Evolutionary conservation across 1,284 basidiomycete species (phyloP).

Genomic region (Fomitopsis pinicola): DNA sequence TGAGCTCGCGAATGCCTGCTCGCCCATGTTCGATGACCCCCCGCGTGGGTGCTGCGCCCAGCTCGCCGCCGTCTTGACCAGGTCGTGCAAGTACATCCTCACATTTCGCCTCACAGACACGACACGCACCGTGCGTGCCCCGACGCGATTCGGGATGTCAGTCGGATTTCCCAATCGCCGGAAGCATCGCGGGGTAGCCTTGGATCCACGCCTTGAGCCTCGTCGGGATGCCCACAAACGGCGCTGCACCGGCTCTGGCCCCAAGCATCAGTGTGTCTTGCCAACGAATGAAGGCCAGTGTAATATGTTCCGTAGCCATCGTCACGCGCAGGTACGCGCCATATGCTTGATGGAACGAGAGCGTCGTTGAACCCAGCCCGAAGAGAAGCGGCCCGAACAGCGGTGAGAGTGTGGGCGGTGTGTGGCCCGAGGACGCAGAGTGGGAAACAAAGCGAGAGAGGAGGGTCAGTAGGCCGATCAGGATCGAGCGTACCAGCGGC

Average conservation of each 20-base stretch:
- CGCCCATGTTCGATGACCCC: slow-evolving; percentile 21
- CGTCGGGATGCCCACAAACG: slow-evolving; percentile 61
- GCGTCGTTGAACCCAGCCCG: slow-evolving; percentile 59
- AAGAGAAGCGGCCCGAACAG: slow-evolving; percentile 87
- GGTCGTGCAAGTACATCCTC: slow-evolving; percentile 76
- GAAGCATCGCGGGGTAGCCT: slow-evolving; percentile 73
- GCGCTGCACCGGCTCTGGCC: slow-evolving; percentile 27
- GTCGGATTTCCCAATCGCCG: slow-evolving; percentile 38
- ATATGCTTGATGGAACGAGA: slow-evolving; percentile 76
- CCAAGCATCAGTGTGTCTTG: slow-evolving; percentile 46
- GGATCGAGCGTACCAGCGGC: slow-evolving; percentile 51
- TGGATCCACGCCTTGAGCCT: slow-evolving; percentile 84
- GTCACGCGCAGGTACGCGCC: slow-evolving; percentile 76
- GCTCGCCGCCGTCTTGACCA: slow-evolving; percentile 66
- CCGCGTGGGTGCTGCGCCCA: slow-evolving; percentile 55
- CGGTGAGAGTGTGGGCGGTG: slow-evolving; percentile 79
- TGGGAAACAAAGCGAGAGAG: slow-evolving; percentile 79
- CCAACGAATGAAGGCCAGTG: slow-evolving; percentile 81
- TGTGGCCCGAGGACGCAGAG: slow-evolving; percentile 76
- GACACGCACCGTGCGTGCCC: slow-evolving; percentile 68
- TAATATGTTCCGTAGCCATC: slow-evolving; percentile 83
- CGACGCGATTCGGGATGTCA: slow-evolving; percentile 54
- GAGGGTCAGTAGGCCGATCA: slow-evolving; percentile 69
- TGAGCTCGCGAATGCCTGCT: slow-evolving; percentile 47
- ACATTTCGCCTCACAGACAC: slow-evolving; percentile 75